Evolutionary conservation across 768 basidiomycete genomes (phyloP).

Genomic region (Lactifluus subvellereus): DNA sequence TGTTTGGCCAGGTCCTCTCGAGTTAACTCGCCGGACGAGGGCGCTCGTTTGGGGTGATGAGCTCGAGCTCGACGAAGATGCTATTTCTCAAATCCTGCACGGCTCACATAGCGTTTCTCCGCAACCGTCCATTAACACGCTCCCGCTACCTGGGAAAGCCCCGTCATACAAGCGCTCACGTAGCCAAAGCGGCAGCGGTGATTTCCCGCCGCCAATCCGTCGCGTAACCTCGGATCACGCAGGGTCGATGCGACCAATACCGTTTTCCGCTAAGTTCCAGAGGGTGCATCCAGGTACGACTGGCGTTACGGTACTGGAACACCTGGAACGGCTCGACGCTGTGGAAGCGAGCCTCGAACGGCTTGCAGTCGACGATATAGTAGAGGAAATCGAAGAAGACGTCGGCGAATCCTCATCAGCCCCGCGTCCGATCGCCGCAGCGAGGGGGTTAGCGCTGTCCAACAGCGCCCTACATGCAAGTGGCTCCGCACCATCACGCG

Average conservation of each 20-base stretch:
- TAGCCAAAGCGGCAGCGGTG: constrained; percentile 52
- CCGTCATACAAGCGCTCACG: constrained; percentile 47
- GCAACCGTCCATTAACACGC: constrained; percentile 52
- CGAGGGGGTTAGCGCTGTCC: neutral
- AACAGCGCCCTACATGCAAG: neutral
- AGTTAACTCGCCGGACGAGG: constrained; percentile 77
- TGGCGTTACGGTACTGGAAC: constrained; percentile 79
- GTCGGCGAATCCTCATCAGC: constrained; percentile 13
- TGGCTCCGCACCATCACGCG: constrained; percentile 16
- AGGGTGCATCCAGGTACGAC: constrained; percentile 81
- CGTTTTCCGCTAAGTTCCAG: constrained; percentile 79
- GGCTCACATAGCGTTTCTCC: constrained; percentile 44
- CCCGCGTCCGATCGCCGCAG: constrained; percentile 4
- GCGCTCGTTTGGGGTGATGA: constrained; percentile 85
- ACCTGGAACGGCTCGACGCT: constrained; percentile 78
- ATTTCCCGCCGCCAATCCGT: constrained; percentile 70
- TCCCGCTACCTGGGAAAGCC: constrained; percentile 51
- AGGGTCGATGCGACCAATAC: constrained; percentile 67
- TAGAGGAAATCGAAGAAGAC: constrained; percentile 39
- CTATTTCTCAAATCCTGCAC: constrained; percentile 32
- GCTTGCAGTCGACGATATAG: constrained; percentile 54
- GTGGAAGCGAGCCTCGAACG: constrained; percentile 75
- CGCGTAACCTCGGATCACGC: constrained; percentile 57
- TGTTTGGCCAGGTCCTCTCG: constrained; percentile 63
- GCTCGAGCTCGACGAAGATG: constrained; percentile 47